These are phyloP conservation scores for Saussurea involucrata DNA, from an alignment of 129 eudicot genomes.

Conservation along the genomic window DNA sequence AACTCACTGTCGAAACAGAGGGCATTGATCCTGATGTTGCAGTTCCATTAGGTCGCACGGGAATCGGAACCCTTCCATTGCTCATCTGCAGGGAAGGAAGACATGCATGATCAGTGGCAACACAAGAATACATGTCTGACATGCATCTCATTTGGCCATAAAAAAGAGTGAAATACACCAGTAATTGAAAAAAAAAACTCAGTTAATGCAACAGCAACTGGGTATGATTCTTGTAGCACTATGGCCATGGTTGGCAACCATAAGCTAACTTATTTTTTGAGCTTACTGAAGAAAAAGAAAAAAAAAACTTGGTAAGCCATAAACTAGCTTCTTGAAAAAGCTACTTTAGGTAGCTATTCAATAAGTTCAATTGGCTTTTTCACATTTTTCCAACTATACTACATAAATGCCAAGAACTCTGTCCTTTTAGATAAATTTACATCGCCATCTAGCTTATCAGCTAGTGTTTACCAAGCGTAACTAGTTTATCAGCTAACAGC, in stretches of 20 bases:
- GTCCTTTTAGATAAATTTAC: too few relatives aligned
- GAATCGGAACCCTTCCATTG: constrained; percentile 50
- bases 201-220: too few relatives aligned
- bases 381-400: too few relatives aligned
- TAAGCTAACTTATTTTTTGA: neutral
- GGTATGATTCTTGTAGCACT: too few relatives aligned
- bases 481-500: too few relatives aligned
- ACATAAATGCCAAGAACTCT: too few relatives aligned
- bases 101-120: neutral
- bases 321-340: too few relatives aligned
- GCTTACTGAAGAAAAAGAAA: too few relatives aligned
- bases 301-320: neutral
- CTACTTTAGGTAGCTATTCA: too few relatives aligned
- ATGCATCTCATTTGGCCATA: neutral
- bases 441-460: too few relatives aligned
- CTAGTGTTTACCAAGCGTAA: too few relatives aligned
- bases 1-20: constrained; percentile 44
- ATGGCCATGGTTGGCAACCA: neutral
- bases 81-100: constrained; percentile 29
- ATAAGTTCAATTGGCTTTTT: too few relatives aligned
- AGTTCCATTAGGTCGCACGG: constrained; percentile 42
- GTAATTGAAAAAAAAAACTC: neutral
- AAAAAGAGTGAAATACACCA: neutral
- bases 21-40: constrained; percentile 36
- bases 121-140: neutral